Conservation (phyloP, 331 rosid species). For the Prunus yedoensis region DNA sequence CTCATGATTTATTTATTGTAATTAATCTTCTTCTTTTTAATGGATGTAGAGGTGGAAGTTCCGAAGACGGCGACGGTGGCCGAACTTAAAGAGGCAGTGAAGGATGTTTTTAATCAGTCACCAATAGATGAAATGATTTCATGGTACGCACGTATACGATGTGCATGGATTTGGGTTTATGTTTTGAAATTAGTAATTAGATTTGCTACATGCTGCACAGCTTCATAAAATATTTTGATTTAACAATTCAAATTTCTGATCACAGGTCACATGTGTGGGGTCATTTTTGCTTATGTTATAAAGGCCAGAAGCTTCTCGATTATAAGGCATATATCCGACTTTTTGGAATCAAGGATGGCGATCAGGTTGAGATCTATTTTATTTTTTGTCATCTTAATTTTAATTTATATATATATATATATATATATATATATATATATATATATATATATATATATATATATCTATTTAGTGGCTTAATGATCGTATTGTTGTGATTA, state of each 20-base stretch:
- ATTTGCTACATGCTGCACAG: not conserved
- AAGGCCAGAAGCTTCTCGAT: slow-evolving; percentile 39
- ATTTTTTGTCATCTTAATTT: not conserved
- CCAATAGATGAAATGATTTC: slow-evolving; percentile 31
- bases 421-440: slow-evolving; percentile 1
- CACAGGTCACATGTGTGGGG: slow-evolving; percentile 60
- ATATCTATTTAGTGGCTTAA: not conserved
- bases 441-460: not conserved
- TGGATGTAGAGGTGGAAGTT: slow-evolving; percentile 37
- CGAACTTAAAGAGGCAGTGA: slow-evolving; percentile 48
- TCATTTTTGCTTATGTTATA: slow-evolving; percentile 47
- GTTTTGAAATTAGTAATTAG: not conserved
- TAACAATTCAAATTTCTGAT: not conserved
- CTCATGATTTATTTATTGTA: not conserved
- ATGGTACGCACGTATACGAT: slow-evolving; percentile 27
- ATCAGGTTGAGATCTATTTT: slow-evolving; percentile 30
- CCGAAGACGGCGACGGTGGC: slow-evolving; percentile 40
- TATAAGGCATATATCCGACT: slow-evolving; percentile 34
- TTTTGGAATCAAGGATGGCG: slow-evolving; percentile 44
- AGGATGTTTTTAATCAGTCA: slow-evolving; percentile 40
- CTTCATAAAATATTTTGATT: not conserved
- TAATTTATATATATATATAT: not conserved
- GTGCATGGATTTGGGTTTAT: not conserved
- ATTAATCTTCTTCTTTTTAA: not conserved
- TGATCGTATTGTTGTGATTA: not conserved